These are phyloP conservation scores for Picea abies DNA, from an alignment of 83 land plant genomes.

Conservation along the genomic window DNA sequence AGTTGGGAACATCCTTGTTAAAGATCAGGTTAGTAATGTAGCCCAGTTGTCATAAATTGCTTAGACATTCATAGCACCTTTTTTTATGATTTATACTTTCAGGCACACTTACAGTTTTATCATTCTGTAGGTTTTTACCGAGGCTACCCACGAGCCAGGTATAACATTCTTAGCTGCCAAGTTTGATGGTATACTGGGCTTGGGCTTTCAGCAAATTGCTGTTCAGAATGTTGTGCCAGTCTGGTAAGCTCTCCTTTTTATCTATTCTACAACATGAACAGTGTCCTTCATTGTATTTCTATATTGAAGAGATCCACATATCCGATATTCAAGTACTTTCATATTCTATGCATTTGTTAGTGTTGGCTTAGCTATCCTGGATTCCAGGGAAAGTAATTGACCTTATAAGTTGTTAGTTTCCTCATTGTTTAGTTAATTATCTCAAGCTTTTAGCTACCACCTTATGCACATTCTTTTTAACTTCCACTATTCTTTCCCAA, in stretches of 20 bases:
- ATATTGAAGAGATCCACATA: not conserved
- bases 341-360: not conserved
- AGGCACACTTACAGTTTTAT: too few relatives aligned
- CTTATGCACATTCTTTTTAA: too few relatives aligned
- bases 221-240: conserved; percentile 64
- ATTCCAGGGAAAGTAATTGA: not conserved
- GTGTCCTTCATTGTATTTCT: too few relatives aligned
- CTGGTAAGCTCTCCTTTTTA: conserved; percentile 38
- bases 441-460: too few relatives aligned
- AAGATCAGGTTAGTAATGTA: conserved; percentile 56
- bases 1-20: conserved; percentile 71
- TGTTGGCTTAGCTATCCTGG: not conserved
- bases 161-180: conserved; percentile 68
- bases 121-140: conserved; percentile 61
- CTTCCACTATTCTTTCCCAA: too few relatives aligned
- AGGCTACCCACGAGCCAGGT: conserved; percentile 71
- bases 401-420: not conserved
- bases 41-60: not conserved
- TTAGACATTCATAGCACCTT: not conserved
- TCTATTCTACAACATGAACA: too few relatives aligned
- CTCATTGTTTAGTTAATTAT: too few relatives aligned
- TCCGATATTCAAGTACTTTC: not conserved
- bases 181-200: conserved; percentile 88
- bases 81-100: too few relatives aligned
- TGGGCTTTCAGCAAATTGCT: conserved; percentile 78